Conservation (phyloP, 2,329 filamentous ascomycete genomes). For the Tolypocladium tundrense region DNA sequence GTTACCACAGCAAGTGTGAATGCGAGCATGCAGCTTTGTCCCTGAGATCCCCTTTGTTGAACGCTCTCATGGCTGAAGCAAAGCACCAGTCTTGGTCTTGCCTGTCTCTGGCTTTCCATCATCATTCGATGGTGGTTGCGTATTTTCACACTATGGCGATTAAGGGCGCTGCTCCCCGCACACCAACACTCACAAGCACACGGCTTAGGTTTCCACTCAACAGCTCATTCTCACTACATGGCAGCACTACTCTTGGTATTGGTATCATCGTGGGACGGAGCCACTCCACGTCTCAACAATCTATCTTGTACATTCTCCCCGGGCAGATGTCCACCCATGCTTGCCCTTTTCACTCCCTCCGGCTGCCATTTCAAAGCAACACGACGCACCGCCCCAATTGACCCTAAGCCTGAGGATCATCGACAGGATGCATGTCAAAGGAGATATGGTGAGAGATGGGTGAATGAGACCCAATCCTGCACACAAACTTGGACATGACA, state of each 20-base stretch:
- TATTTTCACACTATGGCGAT: no score
- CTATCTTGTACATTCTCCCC: background rate
- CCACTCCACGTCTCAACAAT: background rate
- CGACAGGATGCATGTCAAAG: background rate
- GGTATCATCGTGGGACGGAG: background rate
- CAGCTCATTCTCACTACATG: background rate
- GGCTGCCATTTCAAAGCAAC: background rate
- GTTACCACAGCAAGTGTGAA: no score
- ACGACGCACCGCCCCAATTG: background rate
- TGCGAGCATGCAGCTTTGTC: no score
- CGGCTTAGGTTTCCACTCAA: background rate
- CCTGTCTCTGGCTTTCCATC: no score
- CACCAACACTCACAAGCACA: background rate
- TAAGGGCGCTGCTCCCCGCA: background rate
- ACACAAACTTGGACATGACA: background rate
- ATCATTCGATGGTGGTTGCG: no score
- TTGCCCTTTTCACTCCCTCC: background rate
- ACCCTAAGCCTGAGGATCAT: background rate
- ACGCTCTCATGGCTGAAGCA: no score
- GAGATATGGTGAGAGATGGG: background rate
- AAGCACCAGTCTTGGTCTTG: no score
- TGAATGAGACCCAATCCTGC: background rate
- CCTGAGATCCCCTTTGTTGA: no score
- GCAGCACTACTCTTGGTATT: background rate
- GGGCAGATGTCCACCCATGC: background rate